Percentiles rank a stretch among this genome's conserved stretches.
Conservation (phyloP, 2,329 filamentous ascomycete genomes). For the Alternaria ventricosa region DNA sequence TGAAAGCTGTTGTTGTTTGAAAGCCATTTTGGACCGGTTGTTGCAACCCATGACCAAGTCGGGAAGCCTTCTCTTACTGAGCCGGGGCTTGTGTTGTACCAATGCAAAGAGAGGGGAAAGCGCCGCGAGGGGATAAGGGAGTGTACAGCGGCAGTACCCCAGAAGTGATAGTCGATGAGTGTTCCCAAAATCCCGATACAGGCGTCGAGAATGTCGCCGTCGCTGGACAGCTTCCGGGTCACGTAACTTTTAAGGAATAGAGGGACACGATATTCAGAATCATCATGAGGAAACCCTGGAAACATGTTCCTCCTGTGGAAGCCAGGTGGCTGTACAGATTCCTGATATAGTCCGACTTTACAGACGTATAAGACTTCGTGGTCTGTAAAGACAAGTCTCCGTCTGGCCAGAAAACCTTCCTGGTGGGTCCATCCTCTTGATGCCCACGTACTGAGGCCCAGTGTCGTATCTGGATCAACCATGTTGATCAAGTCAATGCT, state of each 20-base stretch:
- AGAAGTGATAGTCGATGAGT: not conserved
- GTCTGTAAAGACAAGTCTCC: not conserved
- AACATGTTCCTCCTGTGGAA: no score
- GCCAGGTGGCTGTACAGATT: not conserved
- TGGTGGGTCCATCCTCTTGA: not conserved
- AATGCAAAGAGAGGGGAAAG: no score
- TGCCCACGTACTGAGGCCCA: not conserved
- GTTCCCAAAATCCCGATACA: rapidly evolving
- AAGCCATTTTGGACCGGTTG: not conserved
- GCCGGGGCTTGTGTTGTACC: no score
- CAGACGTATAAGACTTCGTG: not conserved
- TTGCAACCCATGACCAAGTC: not conserved
- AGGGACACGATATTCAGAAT: no score
- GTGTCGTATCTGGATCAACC: no score
- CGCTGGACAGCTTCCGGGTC: not conserved
- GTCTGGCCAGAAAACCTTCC: not conserved
- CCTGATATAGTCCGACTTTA: not conserved
- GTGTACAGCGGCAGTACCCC: not conserved
- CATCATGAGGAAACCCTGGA: no score
- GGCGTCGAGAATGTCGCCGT: not conserved
- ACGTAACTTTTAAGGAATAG: not conserved
- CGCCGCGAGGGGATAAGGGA: no score
- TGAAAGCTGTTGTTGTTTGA: no score
- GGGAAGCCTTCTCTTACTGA: not conserved
- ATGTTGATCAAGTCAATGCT: not conserved